Base-by-base conservation (phyloP, 2,329 filamentous ascomycete species). In the Mycosphaerella sp. region DNA sequence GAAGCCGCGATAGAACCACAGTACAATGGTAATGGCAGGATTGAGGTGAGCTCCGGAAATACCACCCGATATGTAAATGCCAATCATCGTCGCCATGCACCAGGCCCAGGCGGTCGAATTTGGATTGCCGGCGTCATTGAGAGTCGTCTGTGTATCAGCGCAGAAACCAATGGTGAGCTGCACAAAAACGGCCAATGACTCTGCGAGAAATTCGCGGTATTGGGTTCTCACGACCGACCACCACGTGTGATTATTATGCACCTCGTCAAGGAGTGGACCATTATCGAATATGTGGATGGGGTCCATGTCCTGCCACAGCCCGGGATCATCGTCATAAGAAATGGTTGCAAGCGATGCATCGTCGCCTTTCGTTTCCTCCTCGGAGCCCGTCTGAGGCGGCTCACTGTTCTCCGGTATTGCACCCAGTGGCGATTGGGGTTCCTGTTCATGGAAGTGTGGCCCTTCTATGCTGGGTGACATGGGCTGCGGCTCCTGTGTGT, bases 1-100 rank as follows among this genome's bases (percentile, higher is more conserved):
- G 31, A 82, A 79, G 2, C 77, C 77, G 42, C 77, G 75, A 60
- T 73, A 79, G 54, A 68, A 61, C 31, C 69, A 72, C 12, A 74
- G 66, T 17, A 67, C 64, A 14, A 77, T 66, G 0, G 73, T 73
- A 6, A 78, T 68, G 0, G 70, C 73, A 0, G 76, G 76, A 46
- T 76, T 78, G n/a, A 78, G 66, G 51, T 78, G 76, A 0, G 71
- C 74, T 53, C 76, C 76, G 3, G 72, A 75, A 4, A 77, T 69
- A 12, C 76, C 75, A 60, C 74, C 76, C 3, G 71, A 71, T n/a
- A 65, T 61, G 54, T 68, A 68, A 50, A 67, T 65, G 38, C 69
- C 75, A 0, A 74, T 70, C 75, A 80, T 82, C 3, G 74, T 74
- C 1, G 76, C 77, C 6, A 81, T 68, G 2, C 79, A 79, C 79